These are phyloP conservation scores for Gossypium turneri DNA, from an alignment of 345 rosid species.

Conservation along the genomic window DNA sequence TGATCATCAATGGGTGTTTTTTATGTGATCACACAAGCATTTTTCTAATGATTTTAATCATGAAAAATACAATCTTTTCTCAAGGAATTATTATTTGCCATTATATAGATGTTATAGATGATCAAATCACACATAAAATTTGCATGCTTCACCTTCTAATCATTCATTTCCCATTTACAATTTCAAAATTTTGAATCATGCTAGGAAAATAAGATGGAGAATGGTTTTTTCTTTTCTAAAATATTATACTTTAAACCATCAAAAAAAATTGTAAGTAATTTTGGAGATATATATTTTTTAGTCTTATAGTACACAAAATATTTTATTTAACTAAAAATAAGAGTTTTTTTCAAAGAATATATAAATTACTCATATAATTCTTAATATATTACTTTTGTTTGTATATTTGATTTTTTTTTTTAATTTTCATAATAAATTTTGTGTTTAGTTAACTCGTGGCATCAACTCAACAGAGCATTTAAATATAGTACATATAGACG, in stretches of 20 bases:
- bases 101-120: neutral
- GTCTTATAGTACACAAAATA: too few relatives aligned
- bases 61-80: neutral
- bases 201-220: neutral
- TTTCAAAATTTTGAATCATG: neutral
- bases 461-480: too few relatives aligned
- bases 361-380: too few relatives aligned
- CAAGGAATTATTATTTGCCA: neutral
- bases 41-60: neutral
- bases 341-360: too few relatives aligned
- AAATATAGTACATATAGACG: too few relatives aligned
- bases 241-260: neutral
- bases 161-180: slow-evolving; percentile 26
- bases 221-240: neutral
- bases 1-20: neutral
- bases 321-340: too few relatives aligned
- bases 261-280: neutral
- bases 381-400: too few relatives aligned
- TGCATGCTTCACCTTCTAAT: slow-evolving; percentile 41
- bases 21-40: slow-evolving; percentile 2
- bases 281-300: neutral
- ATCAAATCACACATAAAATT: slow-evolving; percentile 18
- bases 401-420: too few relatives aligned
- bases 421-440: too few relatives aligned
- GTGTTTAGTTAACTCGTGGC: too few relatives aligned